Conservation (phyloP, 2,329 filamentous ascomycete genomes). For the Aureobasidium mangrovei region DNA sequence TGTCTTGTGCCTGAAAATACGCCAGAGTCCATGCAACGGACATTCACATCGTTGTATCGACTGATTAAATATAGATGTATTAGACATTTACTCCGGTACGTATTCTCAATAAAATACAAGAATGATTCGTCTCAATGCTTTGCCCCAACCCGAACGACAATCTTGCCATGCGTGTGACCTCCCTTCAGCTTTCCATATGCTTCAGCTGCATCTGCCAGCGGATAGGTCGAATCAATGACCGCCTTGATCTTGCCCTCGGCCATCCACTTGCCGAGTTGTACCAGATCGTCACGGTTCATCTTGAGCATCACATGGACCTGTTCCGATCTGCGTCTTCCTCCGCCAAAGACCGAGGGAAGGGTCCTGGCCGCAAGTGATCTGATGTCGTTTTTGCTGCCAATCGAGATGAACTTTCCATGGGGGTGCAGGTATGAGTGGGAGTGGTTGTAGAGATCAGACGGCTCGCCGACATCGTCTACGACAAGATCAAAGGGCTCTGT, state of each 20-base stretch:
- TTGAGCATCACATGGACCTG: slow-evolving; percentile 27
- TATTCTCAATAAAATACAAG: too few species aligned
- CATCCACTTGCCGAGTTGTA: slow-evolving; percentile 47
- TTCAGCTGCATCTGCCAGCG: slow-evolving; percentile 47
- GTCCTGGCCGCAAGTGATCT: slow-evolving; percentile 25
- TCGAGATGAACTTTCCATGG: slow-evolving; percentile 44
- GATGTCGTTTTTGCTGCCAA: slow-evolving; percentile 35
- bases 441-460: slow-evolving; percentile 45
- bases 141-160: slow-evolving; percentile 36
- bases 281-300: slow-evolving; percentile 38
- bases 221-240: slow-evolving; percentile 48
- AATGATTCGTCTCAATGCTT: background rate
- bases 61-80: too few species aligned
- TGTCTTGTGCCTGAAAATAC: slow-evolving; percentile 9
- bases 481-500: slow-evolving; percentile 43
- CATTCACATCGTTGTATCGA: too few species aligned
- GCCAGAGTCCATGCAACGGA: background rate
- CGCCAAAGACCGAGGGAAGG: slow-evolving; percentile 42
- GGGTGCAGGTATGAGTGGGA: slow-evolving; percentile 44
- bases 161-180: slow-evolving; percentile 49
- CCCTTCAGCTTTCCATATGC: slow-evolving; percentile 52
- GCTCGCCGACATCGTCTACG: slow-evolving; percentile 49
- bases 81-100: too few species aligned
- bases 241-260: slow-evolving; percentile 49
- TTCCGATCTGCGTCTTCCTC: slow-evolving; percentile 39